These are phyloP conservation scores for Rhododendron vialii DNA, from an alignment of 148 eudicot species.

Conservation along the genomic window DNA sequence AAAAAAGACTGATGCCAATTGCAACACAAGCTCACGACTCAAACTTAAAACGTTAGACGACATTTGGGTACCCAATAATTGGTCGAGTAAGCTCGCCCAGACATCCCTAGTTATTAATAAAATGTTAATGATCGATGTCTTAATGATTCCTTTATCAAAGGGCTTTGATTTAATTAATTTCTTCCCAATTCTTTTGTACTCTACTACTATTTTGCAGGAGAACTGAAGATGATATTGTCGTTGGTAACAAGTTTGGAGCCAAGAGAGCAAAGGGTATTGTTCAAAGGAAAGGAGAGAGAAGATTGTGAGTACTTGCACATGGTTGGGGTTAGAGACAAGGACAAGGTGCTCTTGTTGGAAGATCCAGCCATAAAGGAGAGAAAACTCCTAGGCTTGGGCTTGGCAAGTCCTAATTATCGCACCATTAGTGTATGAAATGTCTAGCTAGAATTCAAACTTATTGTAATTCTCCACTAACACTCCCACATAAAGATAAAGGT, in stretches of 20 bases:
- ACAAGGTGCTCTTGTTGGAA: slow-evolving; percentile 57
- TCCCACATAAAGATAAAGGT: background rate
- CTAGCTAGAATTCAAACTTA: background rate
- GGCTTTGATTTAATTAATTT: background rate
- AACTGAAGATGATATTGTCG: slow-evolving; percentile 48
- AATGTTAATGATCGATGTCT: background rate
- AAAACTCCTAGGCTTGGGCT: slow-evolving; percentile 41
- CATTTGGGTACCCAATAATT: background rate
- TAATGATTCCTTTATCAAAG: background rate
- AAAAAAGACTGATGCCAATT: background rate
- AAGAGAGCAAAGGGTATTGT: slow-evolving; percentile 58
- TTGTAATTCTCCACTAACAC: background rate
- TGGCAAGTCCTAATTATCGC: slow-evolving; percentile 20
- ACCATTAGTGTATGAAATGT: slow-evolving; percentile 30
- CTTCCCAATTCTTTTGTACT: background rate
- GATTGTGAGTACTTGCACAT: slow-evolving; percentile 56
- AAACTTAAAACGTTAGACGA: background rate
- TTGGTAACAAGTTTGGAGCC: slow-evolving; percentile 47
- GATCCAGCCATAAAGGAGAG: slow-evolving; percentile 67
- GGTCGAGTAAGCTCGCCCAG: background rate
- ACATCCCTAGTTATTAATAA: background rate
- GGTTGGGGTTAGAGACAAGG: slow-evolving; percentile 70
- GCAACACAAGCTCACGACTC: background rate
- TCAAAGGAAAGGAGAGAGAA: slow-evolving; percentile 71
- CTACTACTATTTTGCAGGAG: slow-evolving; percentile 25